A percentile compares a stretch with the other conserved stretches of the same genome.
Conservation (phyloP, 2,329 filamentous ascomycete genomes). For the Teratosphaeria zuluensis region DNA sequence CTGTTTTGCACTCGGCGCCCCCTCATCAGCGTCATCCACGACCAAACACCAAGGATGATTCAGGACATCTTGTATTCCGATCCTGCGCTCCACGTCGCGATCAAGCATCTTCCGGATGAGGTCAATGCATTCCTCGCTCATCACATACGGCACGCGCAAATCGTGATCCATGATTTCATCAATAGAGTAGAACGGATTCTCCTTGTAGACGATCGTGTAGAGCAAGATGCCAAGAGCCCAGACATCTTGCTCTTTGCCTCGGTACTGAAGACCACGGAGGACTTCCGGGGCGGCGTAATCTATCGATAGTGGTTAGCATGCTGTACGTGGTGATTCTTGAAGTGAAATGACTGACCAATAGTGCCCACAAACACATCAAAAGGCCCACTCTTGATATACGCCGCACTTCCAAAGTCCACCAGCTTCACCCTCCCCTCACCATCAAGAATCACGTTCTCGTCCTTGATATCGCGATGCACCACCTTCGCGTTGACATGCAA, state of each 20-base stretch:
- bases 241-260: slow-evolving; percentile 94
- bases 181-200: slow-evolving; percentile 97
- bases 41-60: slow-evolving; percentile 64
- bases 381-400: slow-evolving; percentile 95
- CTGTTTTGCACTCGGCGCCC: background rate
- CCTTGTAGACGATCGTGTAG: slow-evolving; percentile 98
- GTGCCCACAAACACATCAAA: slow-evolving; percentile 99
- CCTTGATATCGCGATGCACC: slow-evolving; percentile 96
- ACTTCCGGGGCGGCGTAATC: slow-evolving; percentile 99
- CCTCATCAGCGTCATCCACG: background rate
- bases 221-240: slow-evolving; percentile 95
- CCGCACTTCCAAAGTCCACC: slow-evolving; percentile 95
- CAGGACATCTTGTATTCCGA: slow-evolving; percentile 79
- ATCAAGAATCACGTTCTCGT: slow-evolving; percentile 94
- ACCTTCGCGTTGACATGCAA: slow-evolving; percentile 83
- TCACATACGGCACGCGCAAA: slow-evolving; percentile 75
- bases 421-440: slow-evolving; percentile 93
- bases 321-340: background rate
- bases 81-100: slow-evolving; percentile 70
- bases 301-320: slow-evolving; percentile 29
- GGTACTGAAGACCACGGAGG: slow-evolving; percentile 80
- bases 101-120: slow-evolving; percentile 87
- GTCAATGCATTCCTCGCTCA: slow-evolving; percentile 88
- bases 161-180: slow-evolving; percentile 99
- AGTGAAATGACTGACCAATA: slow-evolving; percentile 58